Percentiles rank a stretch among this genome's conserved stretches.
Evolutionary conservation across 202 grass and related monocot genomes (phyloP).

Genomic region (Hordeum pubiflorum): DNA sequence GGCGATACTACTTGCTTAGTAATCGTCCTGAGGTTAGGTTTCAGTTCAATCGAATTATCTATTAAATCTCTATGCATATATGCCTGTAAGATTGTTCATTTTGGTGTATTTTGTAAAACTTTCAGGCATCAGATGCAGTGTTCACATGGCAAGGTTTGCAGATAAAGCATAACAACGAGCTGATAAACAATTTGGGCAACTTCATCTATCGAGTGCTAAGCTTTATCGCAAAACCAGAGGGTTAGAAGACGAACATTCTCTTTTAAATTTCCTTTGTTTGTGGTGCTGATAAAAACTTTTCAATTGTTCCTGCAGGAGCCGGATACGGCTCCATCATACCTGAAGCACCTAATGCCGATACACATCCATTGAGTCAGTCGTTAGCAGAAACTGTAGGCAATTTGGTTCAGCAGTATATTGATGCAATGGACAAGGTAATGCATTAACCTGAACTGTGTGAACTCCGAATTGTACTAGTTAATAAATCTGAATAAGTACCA

Average conservation of each 20-base stretch:
- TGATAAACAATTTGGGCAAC: conserved; percentile 68
- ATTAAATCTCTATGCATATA: not conserved
- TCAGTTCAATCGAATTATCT: not conserved
- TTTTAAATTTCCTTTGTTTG: not conserved
- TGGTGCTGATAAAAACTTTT: not conserved
- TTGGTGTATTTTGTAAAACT: not conserved
- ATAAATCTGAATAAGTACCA: not conserved
- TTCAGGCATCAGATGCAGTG: conserved; percentile 68
- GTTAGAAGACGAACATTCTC: conserved; percentile 28
- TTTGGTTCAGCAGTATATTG: conserved; percentile 57
- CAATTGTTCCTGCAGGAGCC: conserved; percentile 36
- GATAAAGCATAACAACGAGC: conserved; percentile 58
- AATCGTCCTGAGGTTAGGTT: conserved; percentile 68
- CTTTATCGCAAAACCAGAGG: conserved; percentile 76
- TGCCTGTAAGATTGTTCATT: not conserved
- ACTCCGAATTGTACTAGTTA: not conserved
- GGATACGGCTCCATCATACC: conserved; percentile 73
- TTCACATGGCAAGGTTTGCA: conserved; percentile 77
- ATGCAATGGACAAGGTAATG: conserved; percentile 83
- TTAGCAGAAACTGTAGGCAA: conserved; percentile 53
- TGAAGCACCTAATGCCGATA: conserved; percentile 50
- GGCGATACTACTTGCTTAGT: conserved; percentile 78
- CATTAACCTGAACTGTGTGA: not conserved
- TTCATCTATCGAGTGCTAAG: conserved; percentile 78
- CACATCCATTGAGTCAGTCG: conserved; percentile 34